Base-by-base conservation (phyloP, 805 yeast species). In the Brettanomyces custersianus region DNA sequence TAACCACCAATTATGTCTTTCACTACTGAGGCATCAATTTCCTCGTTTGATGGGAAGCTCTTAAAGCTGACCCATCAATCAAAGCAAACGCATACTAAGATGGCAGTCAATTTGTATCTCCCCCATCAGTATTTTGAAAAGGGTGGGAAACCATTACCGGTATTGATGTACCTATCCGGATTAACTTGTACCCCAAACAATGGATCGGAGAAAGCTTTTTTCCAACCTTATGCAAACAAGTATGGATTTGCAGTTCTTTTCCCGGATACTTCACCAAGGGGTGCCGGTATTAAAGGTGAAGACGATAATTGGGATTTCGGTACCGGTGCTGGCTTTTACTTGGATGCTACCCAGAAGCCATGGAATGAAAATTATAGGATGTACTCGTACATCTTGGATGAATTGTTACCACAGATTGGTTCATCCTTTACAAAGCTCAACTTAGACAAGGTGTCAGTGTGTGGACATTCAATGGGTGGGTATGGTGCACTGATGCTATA, bases 401-500 rank as follows among this genome's bases (percentile, higher is more conserved):
- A 90, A 55, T 66, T 90, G 40, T 79, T 80, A 26, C 59, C 60
- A 18, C 60, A 59, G 20, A 62, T 85, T 45, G 57, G 69, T 11
- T 46, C 49, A 10, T 57, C 60, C 13, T 69, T 57, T 37, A 41
- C 62, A 3, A 57, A 60, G 28, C 62, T 90, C 41, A 86, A 90
- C 57, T 77, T 80, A 42, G 55, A 61, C 27, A 78, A 72, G 28
- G 69, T 77, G 35, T 72, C 90, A 16, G 74, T 90, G 45, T 77
- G 92, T n/a, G 98, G 98, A 30, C 97, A 92, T 58, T 92, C 98
- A 1, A 92, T 92, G 97, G 98, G 98, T 34, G 98, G 98, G 1
- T 85, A 73, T 55, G 98, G 97, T 39, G 94, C 98, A 0, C 60
- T 90, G 41, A 63, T 80, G 41, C 70, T 73, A 12, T 72, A 67